These are phyloP conservation scores for Mortierella sp. DNA, from an alignment of 371 early-diverging fungal species.

Conservation along the genomic window DNA sequence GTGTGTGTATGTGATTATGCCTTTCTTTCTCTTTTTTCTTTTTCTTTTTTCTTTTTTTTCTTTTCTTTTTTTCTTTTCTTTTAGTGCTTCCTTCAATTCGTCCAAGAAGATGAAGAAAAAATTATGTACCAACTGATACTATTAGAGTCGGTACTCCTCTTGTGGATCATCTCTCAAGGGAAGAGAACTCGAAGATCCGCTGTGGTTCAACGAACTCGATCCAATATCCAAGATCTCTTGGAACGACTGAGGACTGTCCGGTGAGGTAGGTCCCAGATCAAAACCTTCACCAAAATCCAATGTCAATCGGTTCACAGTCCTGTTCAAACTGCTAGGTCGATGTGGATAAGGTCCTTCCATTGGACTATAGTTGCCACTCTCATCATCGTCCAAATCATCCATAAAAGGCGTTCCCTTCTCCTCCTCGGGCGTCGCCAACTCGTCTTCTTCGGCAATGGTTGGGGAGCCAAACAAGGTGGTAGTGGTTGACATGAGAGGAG, in stretches of 20 bases:
- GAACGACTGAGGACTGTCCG: conserved; percentile 48
- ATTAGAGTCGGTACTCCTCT: conserved; percentile 15
- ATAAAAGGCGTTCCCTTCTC: conserved; percentile 16
- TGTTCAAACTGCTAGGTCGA: conserved; percentile 27
- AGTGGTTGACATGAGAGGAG: neutral
- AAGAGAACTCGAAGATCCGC: conserved; percentile 41
- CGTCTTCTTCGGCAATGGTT: conserved; percentile 41
- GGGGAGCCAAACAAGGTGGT: conserved; percentile 8
- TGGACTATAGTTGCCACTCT: conserved; percentile 40
- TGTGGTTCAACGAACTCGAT: conserved; percentile 23
- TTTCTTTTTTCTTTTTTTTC: no score
- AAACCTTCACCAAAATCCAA: conserved; percentile 45
- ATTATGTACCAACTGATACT: neutral
- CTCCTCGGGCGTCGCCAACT: conserved; percentile 24
- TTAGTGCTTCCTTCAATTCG: no score
- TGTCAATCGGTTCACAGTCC: conserved; percentile 37
- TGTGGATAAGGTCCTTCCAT: conserved; percentile 33
- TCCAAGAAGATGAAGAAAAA: neutral
- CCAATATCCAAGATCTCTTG: conserved; percentile 51
- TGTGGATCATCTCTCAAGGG: conserved; percentile 25
- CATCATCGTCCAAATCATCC: conserved; percentile 38
- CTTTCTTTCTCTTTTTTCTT: no score
- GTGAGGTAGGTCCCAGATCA: conserved; percentile 38
- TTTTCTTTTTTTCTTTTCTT: no score
- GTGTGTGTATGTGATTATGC: no score